A percentile compares a stretch with the other conserved stretches of the same genome.
These are phyloP conservation scores for Emergomyces pasteurianus DNA, from an alignment of 2,329 filamentous ascomycete species.

Conservation along the genomic window DNA sequence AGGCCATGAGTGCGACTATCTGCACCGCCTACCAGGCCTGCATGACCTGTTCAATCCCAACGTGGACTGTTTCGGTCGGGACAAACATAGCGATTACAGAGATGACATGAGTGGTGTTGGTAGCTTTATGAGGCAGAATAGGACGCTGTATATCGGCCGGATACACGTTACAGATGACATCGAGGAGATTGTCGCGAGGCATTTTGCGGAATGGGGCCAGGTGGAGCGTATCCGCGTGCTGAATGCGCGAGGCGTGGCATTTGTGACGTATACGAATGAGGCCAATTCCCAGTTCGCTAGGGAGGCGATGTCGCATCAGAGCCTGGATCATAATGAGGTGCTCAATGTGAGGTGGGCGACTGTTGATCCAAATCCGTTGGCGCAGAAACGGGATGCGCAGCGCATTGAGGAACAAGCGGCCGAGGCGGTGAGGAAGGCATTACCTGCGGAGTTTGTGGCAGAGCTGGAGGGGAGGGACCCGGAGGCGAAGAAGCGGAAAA, in stretches of 20 bases:
- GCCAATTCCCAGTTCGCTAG: conserved; percentile 84
- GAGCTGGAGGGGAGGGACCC: conserved; percentile 88
- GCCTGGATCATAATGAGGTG: conserved; percentile 80
- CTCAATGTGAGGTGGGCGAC: conserved; percentile 97
- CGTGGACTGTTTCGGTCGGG: conserved; percentile 86
- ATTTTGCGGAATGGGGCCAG: conserved; percentile 95
- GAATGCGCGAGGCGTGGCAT: conserved; percentile 80
- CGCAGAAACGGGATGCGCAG: conserved; percentile 79
- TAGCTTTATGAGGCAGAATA: conserved; percentile 83
- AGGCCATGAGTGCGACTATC: conserved; percentile 85
- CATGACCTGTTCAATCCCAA: conserved; percentile 90
- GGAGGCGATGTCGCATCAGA: conserved; percentile 92
- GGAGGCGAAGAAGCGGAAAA: conserved; percentile 75
- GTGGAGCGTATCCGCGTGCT: conserved; percentile 80
- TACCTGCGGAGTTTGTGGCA: conserved; percentile 82
- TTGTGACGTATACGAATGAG: conserved; percentile 88
- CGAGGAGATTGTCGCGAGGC: conserved; percentile 85
- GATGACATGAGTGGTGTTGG: conserved; percentile 98
- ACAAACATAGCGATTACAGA: conserved; percentile 85
- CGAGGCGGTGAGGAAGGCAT: conserved; percentile 75
- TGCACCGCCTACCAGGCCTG: conserved; percentile 75
- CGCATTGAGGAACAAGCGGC: conserved; percentile 92
- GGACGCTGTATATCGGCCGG: conserved; percentile 83
- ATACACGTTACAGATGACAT: conserved; percentile 97
- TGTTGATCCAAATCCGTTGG: conserved; percentile 87